Evolutionary conservation across 2,329 filamentous ascomycete species (phyloP).

Genomic region (Xylariaceae sp.): DNA sequence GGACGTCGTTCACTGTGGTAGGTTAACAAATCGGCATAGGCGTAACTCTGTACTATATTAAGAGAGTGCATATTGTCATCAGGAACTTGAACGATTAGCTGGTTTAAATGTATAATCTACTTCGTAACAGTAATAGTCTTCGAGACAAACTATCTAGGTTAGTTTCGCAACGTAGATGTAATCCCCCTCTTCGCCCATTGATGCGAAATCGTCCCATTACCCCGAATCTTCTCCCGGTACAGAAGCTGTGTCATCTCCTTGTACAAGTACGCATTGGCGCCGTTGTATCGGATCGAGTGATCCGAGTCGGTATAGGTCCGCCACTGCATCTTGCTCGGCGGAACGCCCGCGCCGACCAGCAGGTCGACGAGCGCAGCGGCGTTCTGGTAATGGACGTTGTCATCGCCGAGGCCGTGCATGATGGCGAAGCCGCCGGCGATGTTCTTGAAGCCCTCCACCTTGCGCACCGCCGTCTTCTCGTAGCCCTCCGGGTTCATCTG

Average conservation of each 20-base stretch:
- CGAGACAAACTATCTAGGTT: too few species aligned
- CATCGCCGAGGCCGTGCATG: slow-evolving; percentile 62
- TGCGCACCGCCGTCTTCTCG: slow-evolving; percentile 53
- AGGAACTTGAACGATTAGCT: too few species aligned
- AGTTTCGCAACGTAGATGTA: not conserved
- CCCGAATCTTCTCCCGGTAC: slow-evolving; percentile 50
- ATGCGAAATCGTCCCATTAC: slow-evolving; percentile 18
- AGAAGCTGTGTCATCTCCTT: slow-evolving; percentile 56
- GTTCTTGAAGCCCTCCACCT: slow-evolving; percentile 55
- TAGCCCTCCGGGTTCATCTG: slow-evolving; percentile 55
- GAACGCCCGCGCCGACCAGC: slow-evolving; percentile 53
- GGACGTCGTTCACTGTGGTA: too few species aligned
- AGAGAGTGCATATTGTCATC: too few species aligned
- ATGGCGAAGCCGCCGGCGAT: slow-evolving; percentile 56
- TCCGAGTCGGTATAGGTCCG: slow-evolving; percentile 62
- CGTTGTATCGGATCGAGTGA: slow-evolving; percentile 56
- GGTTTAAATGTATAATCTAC: too few species aligned
- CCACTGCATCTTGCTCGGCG: slow-evolving; percentile 56
- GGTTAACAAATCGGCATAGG: too few species aligned
- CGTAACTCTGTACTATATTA: too few species aligned
- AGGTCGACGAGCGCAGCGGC: slow-evolving; percentile 56
- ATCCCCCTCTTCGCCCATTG: slow-evolving; percentile 26
- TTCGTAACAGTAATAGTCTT: too few species aligned
- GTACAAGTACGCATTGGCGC: slow-evolving; percentile 52
- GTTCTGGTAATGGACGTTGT: slow-evolving; percentile 69